Evolutionary conservation across 306 rosid genomes (phyloP).

Genomic region (Cicer arietinum): DNA sequence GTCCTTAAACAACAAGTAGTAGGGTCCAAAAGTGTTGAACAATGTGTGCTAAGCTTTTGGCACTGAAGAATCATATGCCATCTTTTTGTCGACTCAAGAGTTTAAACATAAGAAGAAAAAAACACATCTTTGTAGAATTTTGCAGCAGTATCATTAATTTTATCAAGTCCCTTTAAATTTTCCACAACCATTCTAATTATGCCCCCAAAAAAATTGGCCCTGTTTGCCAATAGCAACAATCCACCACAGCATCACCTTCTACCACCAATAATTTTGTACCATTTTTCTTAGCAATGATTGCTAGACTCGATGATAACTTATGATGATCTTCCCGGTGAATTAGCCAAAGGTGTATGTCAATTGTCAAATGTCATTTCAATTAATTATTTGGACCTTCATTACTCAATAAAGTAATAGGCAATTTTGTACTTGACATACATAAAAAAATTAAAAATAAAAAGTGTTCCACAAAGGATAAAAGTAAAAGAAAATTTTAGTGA

Average conservation of each 20-base stretch:
- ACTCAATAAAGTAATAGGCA: slow-evolving; percentile 38
- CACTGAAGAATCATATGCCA: slow-evolving; percentile 23
- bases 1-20: slow-evolving; percentile 11
- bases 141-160: slow-evolving; percentile 28
- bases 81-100: slow-evolving; percentile 39
- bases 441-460: neutral
- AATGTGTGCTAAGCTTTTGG: slow-evolving; percentile 28
- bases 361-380: slow-evolving; percentile 26
- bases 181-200: slow-evolving; percentile 20
- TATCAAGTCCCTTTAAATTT: slow-evolving; percentile 22
- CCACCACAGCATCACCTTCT: slow-evolving; percentile 31
- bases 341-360: slow-evolving; percentile 24
- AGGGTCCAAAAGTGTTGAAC: slow-evolving; percentile 38
- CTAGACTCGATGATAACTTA: slow-evolving; percentile 35
- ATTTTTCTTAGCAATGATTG: slow-evolving; percentile 44
- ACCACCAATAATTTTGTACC: slow-evolving; percentile 41
- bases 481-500: neutral
- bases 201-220: neutral
- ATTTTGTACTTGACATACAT: slow-evolving; percentile 30
- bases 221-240: slow-evolving; percentile 32
- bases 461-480: neutral
- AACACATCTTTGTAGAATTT: slow-evolving; percentile 1
- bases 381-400: slow-evolving; percentile 45
- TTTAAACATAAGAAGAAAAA: neutral
- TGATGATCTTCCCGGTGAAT: slow-evolving; percentile 27